Conservation (phyloP, 768 basidiomycete genomes). For the Auriscalpium orientale region DNA sequence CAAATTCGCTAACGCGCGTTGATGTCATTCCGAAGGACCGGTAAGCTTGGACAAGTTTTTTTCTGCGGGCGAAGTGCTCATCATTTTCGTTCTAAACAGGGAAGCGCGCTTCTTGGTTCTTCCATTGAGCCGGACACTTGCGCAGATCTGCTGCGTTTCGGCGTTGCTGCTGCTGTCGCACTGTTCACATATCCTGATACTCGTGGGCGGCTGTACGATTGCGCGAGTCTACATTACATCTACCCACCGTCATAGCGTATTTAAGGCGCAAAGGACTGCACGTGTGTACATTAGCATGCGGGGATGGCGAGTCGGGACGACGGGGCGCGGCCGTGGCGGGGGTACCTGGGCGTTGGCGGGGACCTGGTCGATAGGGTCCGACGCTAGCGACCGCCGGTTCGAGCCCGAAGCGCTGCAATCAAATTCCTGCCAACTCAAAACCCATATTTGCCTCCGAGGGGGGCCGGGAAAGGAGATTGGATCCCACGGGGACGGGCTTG, state of each 20-base stretch:
- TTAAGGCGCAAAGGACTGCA: not conserved
- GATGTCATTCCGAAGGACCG: not conserved
- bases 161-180: slow-evolving; percentile 20
- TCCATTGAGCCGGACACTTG: slow-evolving; percentile 47
- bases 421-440: not conserved
- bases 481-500: not conserved
- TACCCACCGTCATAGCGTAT: slow-evolving; percentile 15
- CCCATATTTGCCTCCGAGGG: not conserved
- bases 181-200: slow-evolving; percentile 16
- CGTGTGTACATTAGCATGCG: not conserved
- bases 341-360: not conserved
- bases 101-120: slow-evolving; percentile 92
- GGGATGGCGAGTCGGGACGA: not conserved
- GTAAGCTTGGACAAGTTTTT: slow-evolving; percentile 10
- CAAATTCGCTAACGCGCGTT: too few species aligned
- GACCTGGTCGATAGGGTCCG: not conserved
- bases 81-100: not conserved
- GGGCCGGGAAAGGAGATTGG: not conserved
- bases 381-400: too few species aligned
- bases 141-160: slow-evolving; percentile 12
- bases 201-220: slow-evolving; percentile 21
- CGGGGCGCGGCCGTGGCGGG: not conserved
- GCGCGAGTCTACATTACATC: slow-evolving; percentile 25
- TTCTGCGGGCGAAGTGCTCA: slow-evolving; percentile 8
- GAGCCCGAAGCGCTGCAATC: not conserved